Conservation (phyloP, 2,329 filamentous ascomycete genomes). For the Aureobasidium melanogenum region DNA sequence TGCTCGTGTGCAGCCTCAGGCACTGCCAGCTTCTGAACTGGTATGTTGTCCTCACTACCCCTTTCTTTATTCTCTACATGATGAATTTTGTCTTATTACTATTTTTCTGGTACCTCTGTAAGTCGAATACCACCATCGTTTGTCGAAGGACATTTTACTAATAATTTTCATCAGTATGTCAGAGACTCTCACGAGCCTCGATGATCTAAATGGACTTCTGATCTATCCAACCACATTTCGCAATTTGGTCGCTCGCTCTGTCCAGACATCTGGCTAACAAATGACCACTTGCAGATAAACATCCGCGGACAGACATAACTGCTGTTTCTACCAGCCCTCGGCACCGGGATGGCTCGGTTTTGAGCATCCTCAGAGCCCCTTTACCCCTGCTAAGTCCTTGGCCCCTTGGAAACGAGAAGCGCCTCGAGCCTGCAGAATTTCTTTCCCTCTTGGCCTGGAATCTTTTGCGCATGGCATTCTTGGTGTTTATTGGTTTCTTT, state of each 20-base stretch:
- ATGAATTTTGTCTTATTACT: constrained; percentile 55
- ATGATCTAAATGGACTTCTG: constrained; percentile 89
- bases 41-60: constrained; percentile 16
- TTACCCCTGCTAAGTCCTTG: constrained; percentile 9
- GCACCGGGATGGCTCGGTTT: constrained; percentile 1
- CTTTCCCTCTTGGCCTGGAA: not conserved
- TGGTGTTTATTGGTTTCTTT: not conserved
- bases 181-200: constrained; percentile 50
- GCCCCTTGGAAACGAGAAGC: not conserved
- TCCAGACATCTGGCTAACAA: not conserved
- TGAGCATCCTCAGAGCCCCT: not conserved
- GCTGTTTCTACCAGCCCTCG: not conserved
- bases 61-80: constrained; percentile 38
- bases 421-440: not conserved
- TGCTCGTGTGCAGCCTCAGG: not conserved
- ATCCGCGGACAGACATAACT: not conserved
- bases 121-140: no score
- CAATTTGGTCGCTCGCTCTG: not conserved
- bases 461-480: not conserved
- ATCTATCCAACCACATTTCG: constrained; percentile 28
- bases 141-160: no score
- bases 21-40: not conserved
- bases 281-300: not conserved
- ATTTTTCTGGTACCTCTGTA: constrained; percentile 96
- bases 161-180: no score